Conservation (phyloP, 2,329 filamentous ascomycete genomes). For the Polytolypa hystricis region DNA sequence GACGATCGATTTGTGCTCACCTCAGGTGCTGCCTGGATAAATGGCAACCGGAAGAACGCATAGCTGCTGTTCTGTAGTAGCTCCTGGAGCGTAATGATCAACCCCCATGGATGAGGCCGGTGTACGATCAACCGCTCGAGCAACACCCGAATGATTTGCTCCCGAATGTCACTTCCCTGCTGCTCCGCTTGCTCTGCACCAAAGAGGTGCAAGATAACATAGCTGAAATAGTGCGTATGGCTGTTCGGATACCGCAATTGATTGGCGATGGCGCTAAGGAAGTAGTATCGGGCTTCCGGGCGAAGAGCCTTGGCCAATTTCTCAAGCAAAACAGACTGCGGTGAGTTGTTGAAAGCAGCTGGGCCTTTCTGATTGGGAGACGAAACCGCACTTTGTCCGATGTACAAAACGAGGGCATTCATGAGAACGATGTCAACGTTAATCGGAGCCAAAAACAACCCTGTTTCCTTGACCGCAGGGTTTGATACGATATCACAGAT, state of each 20-base stretch:
- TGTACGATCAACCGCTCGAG: constrained; percentile 79
- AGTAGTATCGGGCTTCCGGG: constrained; percentile 70
- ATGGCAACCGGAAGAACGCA: constrained; percentile 84
- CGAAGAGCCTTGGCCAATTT: constrained; percentile 64
- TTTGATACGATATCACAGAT: constrained; percentile 63
- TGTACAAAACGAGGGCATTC: constrained; percentile 72
- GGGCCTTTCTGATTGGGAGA: constrained; percentile 46
- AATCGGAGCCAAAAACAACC: constrained; percentile 56
- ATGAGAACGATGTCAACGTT: constrained; percentile 60
- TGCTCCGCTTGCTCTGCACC: constrained; percentile 56
- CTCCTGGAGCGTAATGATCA: constrained; percentile 79
- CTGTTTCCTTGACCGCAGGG: constrained; percentile 46
- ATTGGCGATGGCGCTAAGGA: constrained; percentile 76
- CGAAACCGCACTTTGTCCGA: constrained; percentile 61
- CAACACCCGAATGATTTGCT: constrained; percentile 81
- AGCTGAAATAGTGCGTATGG: constrained; percentile 87
- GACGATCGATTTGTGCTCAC: constrained; percentile 39
- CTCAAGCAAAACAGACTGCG: constrained; percentile 62
- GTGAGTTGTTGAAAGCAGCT: constrained; percentile 53
- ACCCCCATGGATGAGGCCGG: constrained; percentile 90
- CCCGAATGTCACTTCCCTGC: constrained; percentile 70
- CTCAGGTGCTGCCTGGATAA: constrained; percentile 82
- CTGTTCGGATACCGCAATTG: constrained; percentile 84
- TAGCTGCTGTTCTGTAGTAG: constrained; percentile 85
- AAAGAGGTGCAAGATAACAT: constrained; percentile 74